Evolutionary conservation across 352 stramenopile genomes (phyloP), one percentile per base, ranked within the genome.

Genomic region (Pythium plurisporium): DNA sequence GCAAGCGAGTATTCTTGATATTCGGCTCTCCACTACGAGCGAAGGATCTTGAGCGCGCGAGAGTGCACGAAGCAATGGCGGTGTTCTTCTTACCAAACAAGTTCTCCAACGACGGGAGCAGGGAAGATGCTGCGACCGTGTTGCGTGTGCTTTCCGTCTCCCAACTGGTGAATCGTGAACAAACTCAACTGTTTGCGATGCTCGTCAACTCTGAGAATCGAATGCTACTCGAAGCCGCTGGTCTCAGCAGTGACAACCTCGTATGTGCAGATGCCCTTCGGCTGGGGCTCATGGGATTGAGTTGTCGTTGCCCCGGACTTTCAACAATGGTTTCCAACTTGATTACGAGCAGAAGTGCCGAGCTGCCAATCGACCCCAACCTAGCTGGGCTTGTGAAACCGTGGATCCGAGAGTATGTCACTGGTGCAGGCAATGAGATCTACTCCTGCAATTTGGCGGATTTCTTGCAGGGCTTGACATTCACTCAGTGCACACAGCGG

Each of bases 61-160:
- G 86, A 37, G 55, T 93, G 22, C 62, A 78, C 29, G 73, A 86
- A 45, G 82, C 81, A 0, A 79, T 86, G 64, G 85, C 79, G 2
- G 80, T 93, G 9, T 95, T 95, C 52, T 92, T 95, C 51, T 44
- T 95, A 3, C 85, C 85, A 5, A 86, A 92, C 59, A 93, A 93
- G 49, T 90, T 91, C 31, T 72, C 81, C 15, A 83, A 86, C 22
- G 73, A 91, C 48, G 79, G 70, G 4, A 89, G 89, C 23, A 77
- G 89, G 49, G 82, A 95, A 73, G 85, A 95, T 30, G 85, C 85
- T 0, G 75, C 79, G 26, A 95, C 82, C 0, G 82, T 95, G 12
- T 56, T 95, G 3, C 82, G 85, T 14, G 85, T 95, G 30, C 68
- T 95, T 0, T 86, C 85, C 0, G 85, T 93, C 3, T 79, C 69